Evolutionary conservation across 2,329 filamentous ascomycete genomes (phyloP), one percentile per base, ranked within the genome.

Genomic region (Fusarium illudens): DNA sequence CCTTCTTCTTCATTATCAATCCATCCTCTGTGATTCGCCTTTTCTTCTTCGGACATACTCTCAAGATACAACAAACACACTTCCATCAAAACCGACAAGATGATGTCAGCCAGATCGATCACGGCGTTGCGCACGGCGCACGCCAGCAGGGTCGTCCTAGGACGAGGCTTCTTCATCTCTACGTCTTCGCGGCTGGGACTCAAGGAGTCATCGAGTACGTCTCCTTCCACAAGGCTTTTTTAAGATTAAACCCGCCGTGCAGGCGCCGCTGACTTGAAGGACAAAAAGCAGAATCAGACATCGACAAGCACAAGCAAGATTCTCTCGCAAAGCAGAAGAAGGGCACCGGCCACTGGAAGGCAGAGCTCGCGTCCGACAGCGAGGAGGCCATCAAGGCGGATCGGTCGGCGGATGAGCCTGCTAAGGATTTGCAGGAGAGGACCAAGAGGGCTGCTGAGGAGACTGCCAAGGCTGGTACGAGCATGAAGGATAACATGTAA

Each of bases 361-460:
- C 90, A 20, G 89, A 91, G 77, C 83, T 96, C 51, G 92, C 92
- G 4, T 92, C 89, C 51, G 88, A 93, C 79, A 92, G 90, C 79
- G 93, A 96, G 83, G 91, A 92, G 77, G 88, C 87, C 71, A 84
- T 96, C 79, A 90, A 87, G 82, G 91, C 89, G 37, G 91, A 91
- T 76, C 86, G 86, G 29, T 62, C 64, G 25, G 19, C 37, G 11
- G 71, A 79, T 39, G 71, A 76, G 12, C 27, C 54, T 46, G 34
- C 71, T n/a, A 79, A 82, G 61, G 78, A 83, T 51, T 74, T 90
- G 77, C 85, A 90, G 80, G 81, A 90, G 75, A 82, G 84, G 76
- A 90, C 88, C 27, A 88, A 87, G 80, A 73, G 77, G 64, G 71
- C 81, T 50, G 83, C 86, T 1, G 78, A 79, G 72, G 81, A 87